Percentiles rank a stretch among this genome's conserved stretches.
These are phyloP conservation scores for Talaromyces sp. DNA, from an alignment of 2,329 filamentous ascomycete species.

Conservation along the genomic window DNA sequence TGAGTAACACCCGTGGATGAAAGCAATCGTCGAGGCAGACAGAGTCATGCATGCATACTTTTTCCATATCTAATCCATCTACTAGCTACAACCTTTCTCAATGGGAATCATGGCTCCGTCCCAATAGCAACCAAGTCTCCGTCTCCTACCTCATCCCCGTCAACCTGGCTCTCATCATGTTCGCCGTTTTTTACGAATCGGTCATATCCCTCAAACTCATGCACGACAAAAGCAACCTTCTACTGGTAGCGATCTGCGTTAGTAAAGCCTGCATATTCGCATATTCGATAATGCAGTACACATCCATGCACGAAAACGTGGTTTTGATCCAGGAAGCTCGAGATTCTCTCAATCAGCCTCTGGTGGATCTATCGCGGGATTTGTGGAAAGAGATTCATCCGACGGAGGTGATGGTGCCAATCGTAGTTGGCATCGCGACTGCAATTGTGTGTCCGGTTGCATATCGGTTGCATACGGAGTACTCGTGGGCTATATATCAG, in stretches of 20 bases:
- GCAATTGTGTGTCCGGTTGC: not conserved
- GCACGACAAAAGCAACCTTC: conserved; percentile 1
- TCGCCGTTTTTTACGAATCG: not conserved
- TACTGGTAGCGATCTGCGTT: not conserved
- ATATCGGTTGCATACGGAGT: conserved; percentile 1
- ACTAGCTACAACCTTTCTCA: not conserved
- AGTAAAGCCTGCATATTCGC: conserved; percentile 2
- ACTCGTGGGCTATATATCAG: conserved; percentile 5
- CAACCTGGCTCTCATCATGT: not conserved
- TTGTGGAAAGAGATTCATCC: not conserved
- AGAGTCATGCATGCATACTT: not conserved
- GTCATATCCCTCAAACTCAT: not conserved
- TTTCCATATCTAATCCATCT: not conserved
- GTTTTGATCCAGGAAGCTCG: not conserved
- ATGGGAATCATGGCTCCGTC: conserved; percentile 1
- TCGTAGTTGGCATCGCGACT: not conserved
- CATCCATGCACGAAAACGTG: not conserved
- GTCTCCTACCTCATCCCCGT: not conserved
- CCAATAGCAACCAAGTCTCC: not conserved
- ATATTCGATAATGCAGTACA: not conserved
- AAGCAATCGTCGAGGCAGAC: not conserved
- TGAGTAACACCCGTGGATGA: not conserved
- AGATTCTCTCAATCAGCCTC: not conserved
- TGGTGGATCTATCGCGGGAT: not conserved
- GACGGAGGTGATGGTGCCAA: not conserved